These are phyloP conservation scores for Cercospora brassicicola DNA, from an alignment of 2,329 filamentous ascomycete genomes.

Conservation along the genomic window DNA sequence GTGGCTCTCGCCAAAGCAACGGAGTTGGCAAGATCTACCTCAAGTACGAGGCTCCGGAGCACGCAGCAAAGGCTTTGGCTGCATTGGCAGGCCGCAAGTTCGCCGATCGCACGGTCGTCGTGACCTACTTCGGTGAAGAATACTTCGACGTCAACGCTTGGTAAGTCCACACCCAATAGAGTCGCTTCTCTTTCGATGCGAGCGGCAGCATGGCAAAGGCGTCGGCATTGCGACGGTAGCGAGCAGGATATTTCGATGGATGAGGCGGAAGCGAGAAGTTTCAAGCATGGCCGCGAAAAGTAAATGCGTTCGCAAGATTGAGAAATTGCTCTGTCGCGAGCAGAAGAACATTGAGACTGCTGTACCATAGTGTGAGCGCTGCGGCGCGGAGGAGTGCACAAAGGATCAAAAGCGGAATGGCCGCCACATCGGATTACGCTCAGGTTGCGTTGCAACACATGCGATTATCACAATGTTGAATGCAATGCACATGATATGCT, in stretches of 20 bases:
- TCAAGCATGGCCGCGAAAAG: background rate
- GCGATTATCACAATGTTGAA: background rate
- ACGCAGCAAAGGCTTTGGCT: constrained; percentile 79
- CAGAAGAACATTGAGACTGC: background rate
- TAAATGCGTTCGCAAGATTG: background rate
- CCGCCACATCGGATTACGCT: background rate
- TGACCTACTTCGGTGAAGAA: constrained; percentile 96
- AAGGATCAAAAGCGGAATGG: background rate
- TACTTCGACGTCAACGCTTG: constrained; percentile 92
- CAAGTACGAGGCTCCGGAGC: constrained; percentile 79
- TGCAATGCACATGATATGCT: background rate
- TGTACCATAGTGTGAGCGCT: constrained; percentile 10
- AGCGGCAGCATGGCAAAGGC: constrained; percentile 3
- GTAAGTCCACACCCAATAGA: constrained; percentile 50
- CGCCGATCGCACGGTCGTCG: constrained; percentile 91
- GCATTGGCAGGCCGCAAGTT: constrained; percentile 95
- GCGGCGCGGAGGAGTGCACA: constrained; percentile 6
- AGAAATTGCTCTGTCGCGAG: background rate
- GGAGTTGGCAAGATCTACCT: constrained; percentile 98
- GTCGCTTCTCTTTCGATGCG: background rate
- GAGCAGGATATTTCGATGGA: background rate
- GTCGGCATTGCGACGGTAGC: background rate
- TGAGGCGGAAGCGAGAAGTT: background rate
- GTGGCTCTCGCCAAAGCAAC: constrained; percentile 77
- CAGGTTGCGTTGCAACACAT: background rate